Evolutionary conservation across 2,329 filamentous ascomycete species (phyloP).

Genomic region (Fusarium armeniacum): DNA sequence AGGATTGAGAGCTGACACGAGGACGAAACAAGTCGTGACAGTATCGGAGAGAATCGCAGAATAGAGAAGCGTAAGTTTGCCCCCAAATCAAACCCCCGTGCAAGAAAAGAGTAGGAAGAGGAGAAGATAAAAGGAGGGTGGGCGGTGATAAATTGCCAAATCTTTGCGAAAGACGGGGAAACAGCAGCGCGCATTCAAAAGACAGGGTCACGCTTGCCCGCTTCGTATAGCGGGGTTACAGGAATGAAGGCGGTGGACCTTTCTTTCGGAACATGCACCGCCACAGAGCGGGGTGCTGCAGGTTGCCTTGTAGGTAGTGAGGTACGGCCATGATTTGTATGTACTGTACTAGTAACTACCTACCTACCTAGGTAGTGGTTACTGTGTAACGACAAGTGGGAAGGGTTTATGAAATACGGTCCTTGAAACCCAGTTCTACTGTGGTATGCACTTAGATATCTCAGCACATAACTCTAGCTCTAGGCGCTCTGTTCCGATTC

Average conservation of each 20-base stretch:
- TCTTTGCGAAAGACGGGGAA: slow-evolving; percentile 40
- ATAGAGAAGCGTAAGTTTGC: slow-evolving; percentile 35
- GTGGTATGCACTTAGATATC: too few species aligned
- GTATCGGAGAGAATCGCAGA: slow-evolving; percentile 38
- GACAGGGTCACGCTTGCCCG: slow-evolving; percentile 45
- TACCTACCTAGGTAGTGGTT: background rate
- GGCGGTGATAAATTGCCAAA: slow-evolving; percentile 40
- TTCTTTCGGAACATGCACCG: slow-evolving; percentile 39
- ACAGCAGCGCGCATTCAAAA: slow-evolving; percentile 36
- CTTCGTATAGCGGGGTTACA: slow-evolving; percentile 42
- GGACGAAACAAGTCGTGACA: slow-evolving; percentile 24
- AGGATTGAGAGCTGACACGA: slow-evolving; percentile 9
- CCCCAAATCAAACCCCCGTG: slow-evolving; percentile 38
- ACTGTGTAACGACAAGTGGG: background rate
- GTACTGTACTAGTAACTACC: background rate
- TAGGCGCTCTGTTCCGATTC: background rate
- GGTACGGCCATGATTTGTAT: background rate
- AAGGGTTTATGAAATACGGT: background rate
- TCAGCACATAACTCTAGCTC: background rate
- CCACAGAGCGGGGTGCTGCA: slow-evolving; percentile 49
- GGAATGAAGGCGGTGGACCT: slow-evolving; percentile 26
- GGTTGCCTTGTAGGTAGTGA: background rate
- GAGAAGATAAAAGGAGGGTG: slow-evolving; percentile 34
- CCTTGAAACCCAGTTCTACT: background rate
- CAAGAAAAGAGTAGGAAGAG: slow-evolving; percentile 31